Conservation (phyloP, 208 protist species). For the Crithidia fasciculata region DNA sequence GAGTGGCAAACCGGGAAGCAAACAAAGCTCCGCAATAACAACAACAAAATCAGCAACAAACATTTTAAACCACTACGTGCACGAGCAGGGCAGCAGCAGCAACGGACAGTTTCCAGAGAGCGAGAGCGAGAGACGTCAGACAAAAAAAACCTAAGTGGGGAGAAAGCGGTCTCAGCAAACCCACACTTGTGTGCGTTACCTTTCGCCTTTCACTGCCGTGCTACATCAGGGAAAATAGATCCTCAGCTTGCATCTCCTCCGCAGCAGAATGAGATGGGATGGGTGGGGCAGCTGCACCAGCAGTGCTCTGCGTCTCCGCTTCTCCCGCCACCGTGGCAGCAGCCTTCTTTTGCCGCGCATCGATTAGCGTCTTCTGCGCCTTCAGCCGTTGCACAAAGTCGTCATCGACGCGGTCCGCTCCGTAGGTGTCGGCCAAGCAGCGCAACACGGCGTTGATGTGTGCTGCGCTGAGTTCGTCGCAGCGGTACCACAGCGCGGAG, state of each 20-base stretch:
- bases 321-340: no score
- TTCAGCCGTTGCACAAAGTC: conserved; percentile 78
- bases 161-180: no score
- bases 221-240: conserved; percentile 22
- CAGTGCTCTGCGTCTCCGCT: background rate
- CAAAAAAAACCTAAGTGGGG: background rate
- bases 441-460: conserved; percentile 70
- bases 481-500: conserved; percentile 73
- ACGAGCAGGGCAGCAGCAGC: no score
- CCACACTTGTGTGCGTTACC: no score
- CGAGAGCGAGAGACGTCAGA: no score
- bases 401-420: conserved; percentile 48
- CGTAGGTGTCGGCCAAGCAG: conserved; percentile 66
- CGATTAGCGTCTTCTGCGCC: conserved; percentile 39
- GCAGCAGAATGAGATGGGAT: background rate
- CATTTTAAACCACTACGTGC: no score
- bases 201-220: background rate
- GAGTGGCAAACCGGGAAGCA: no score
- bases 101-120: no score
- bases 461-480: conserved; percentile 52
- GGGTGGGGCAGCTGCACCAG: background rate
- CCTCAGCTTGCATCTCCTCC: conserved; percentile 3
- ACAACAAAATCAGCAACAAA: no score
- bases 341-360: background rate
- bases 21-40: no score